Conservation (phyloP, 1,139 yeast species). For the Yamadazyma sp. region DNA sequence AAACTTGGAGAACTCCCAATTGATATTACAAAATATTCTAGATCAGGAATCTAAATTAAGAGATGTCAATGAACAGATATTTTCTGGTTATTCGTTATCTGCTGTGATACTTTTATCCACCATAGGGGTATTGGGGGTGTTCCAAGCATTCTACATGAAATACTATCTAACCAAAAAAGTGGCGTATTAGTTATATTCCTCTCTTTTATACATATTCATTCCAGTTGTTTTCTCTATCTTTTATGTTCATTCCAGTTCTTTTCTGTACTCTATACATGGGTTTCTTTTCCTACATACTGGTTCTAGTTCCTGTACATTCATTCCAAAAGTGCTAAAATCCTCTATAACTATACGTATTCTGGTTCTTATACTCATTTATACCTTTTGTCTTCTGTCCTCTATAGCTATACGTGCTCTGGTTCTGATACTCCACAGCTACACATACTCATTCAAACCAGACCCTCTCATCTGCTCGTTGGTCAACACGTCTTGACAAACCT, state of each 20-base stretch:
- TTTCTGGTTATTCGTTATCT: constrained; percentile 29
- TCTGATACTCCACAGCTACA: not conserved
- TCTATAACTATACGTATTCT: too few relatives aligned
- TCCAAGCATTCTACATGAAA: constrained; percentile 30
- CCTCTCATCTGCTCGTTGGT: constrained; percentile 76
- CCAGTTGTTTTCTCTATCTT: too few relatives aligned
- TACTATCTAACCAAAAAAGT: constrained; percentile 30
- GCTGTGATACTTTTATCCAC: constrained; percentile 27
- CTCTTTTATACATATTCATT: constrained; percentile 1
- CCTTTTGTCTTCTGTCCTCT: too few relatives aligned
- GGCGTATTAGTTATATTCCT: constrained; percentile 18
- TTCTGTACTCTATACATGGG: too few relatives aligned
- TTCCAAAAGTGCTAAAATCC: too few relatives aligned
- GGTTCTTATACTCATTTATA: not conserved
- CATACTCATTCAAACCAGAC: constrained; percentile 1
- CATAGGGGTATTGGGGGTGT: constrained; percentile 29
- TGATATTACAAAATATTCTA: constrained; percentile 27
- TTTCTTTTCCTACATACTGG: too few relatives aligned
- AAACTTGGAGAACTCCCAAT: constrained; percentile 28
- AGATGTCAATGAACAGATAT: constrained; percentile 43
- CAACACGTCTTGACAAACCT: constrained; percentile 73
- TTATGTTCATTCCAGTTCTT: too few relatives aligned
- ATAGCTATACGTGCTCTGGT: too few relatives aligned
- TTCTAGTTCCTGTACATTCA: too few relatives aligned
- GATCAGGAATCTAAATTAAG: constrained; percentile 37